Evolutionary conservation across 108 stramenopile species (phyloP), one percentile per base, ranked within the genome.

Genomic region (Schizochytrium sp.): DNA sequence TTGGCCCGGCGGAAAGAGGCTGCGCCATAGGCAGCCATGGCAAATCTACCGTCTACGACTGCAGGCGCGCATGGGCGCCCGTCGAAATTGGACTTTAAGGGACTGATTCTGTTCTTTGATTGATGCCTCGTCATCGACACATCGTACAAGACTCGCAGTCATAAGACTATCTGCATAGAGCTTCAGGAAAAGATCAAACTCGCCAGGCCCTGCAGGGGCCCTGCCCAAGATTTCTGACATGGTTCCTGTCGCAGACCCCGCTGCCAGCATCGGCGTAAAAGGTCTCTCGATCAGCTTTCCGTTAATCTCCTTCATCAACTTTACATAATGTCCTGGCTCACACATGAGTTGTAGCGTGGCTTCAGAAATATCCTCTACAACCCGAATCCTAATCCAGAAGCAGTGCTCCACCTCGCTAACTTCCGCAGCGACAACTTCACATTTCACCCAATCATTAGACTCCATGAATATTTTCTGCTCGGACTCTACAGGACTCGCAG

Each of bases 21-120:
- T 13, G 76, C 76, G 64, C 64, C 64, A 15, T 69, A 69, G 12
- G 64, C 64, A 15, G 64, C 64, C 64, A 69, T 69, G 28, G 64
- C 64, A 15, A 69, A 69, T 8, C 64, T 38, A 44, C 64, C 64
- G 15, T 69, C 15, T 7, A 69, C 64, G 64, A 69, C 28, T 0
- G 19, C 64, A n/a, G 28, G 44, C 64, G 10, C 64, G 7, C 42
- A 44, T 44, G 5, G 64, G 12, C 10, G 64, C 64, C 0, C 19
- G 28, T 8, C 64, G 64, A 2, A 69, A 44, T 44, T 69, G 64
- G 0, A 69, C 12, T 3, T 69, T 69, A 44, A 69, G 64, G 0
- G 19, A 17, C 17, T 69, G 19, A 44, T 8, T 38, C 64, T 12
- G 42, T 38, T 69, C 28, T 7, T 7, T 28, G 28, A 28, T 28